Conservation (phyloP, 2,329 filamentous ascomycete species). For the Pseudogymnoascus sp. region DNA sequence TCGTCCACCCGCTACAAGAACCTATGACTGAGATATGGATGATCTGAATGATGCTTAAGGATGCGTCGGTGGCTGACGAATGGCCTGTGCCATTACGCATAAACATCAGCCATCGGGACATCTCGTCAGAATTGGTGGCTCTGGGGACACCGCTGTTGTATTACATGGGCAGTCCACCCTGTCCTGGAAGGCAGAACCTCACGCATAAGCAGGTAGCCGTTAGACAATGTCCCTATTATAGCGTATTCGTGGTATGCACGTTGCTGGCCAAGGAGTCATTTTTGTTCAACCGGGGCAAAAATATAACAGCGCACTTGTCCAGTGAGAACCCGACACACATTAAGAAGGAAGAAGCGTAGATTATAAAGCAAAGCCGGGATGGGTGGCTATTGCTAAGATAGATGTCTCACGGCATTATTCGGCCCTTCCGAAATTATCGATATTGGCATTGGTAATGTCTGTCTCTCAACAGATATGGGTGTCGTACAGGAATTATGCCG, state of each 20-base stretch:
- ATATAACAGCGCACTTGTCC: neutral
- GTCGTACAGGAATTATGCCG: neutral
- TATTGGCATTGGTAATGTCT: slow-evolving; percentile 2
- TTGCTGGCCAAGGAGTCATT: neutral
- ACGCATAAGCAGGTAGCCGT: neutral
- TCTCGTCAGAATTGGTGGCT: neutral
- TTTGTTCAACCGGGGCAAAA: neutral
- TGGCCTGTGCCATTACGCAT: neutral
- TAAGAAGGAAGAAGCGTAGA: neutral
- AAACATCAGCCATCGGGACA: neutral
- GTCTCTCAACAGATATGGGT: neutral
- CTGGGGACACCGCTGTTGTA: neutral
- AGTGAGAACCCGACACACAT: neutral
- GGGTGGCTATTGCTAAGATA: neutral
- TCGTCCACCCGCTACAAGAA: neutral
- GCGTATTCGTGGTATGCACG: neutral
- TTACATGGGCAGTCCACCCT: neutral
- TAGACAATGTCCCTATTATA: neutral
- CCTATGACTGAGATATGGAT: neutral
- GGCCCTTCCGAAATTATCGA: neutral
- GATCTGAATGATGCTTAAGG: neutral
- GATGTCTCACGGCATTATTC: neutral
- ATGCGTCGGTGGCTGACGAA: neutral
- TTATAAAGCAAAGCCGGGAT: neutral
- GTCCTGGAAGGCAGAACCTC: neutral